Base-by-base conservation (phyloP, 352 stramenopile species). In the Globisporangium abappressorium region DNA sequence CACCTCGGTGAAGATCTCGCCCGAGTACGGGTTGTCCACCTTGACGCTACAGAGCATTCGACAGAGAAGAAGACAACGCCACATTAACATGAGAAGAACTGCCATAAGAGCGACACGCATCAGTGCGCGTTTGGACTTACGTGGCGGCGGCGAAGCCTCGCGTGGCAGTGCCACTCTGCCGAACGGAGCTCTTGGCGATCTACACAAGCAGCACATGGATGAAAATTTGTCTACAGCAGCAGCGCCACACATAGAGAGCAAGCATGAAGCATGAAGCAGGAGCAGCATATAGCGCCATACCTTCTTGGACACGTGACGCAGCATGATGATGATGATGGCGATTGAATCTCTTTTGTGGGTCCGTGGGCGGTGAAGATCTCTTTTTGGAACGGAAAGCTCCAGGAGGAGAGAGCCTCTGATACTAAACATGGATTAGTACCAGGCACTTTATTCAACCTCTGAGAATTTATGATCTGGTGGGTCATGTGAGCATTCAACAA, bases 1-100 rank as follows among this genome's bases (percentile, higher is more conserved):
- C n/a, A 92, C 75, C 59, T 92, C 81, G 41, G 73, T 78, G 59
- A 84, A 91, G 7, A 71, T 80, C 60, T 92, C 79, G 4, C 82
- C 80, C 38, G 85, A 87, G 77, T 92, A 93, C 43, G 85, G 85
- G 69, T 90, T 91, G 73, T 93, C 80, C 63, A 93, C 82, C 64
- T 87, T 82, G 12, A 90, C 47, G 18, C 78, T 89, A 41, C 14
- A 43, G 6, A 57, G 38, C 46, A 65, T 61, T 36, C 57, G 47
- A 38, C 34, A 28, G 12, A 43, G 36, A 43, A 43, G 36, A 12
- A 11, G 12, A 9, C 41, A 57, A 34, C 22, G n/a, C 22, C 34
- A n/a, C 6, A 26, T 56, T 20, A 51, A 2, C 15, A 9, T 33
- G 2, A 46, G 38, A 58, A 20, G 15, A 51, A 20, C 41, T 7